phyloP scores from a whole-genome alignment of 345 rosid genomes.

The Trapa bicornis region DNA sequence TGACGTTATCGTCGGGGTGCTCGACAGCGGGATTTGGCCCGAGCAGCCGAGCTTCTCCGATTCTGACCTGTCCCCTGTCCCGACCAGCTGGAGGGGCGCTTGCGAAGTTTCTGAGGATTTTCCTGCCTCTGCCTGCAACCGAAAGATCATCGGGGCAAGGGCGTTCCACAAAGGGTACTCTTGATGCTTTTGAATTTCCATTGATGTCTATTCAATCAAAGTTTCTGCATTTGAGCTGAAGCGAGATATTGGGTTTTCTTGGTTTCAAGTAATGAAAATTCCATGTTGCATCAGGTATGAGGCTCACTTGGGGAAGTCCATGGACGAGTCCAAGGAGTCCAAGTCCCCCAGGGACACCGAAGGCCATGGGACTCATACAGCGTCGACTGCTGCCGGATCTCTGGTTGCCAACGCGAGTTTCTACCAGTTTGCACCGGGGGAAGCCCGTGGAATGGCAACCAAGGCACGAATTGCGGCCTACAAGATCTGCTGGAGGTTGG shows the following conservation, averaged over 20 bases:
- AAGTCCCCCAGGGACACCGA: constrained; percentile 71
- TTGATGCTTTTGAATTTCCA: neutral
- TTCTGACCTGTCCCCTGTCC: constrained; percentile 33
- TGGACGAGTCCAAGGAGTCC: constrained; percentile 35
- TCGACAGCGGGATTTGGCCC: constrained; percentile 87
- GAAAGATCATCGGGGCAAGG: constrained; percentile 77
- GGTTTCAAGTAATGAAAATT: neutral
- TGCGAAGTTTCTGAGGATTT: constrained; percentile 56
- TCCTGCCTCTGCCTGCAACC: constrained; percentile 50
- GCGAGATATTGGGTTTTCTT: neutral
- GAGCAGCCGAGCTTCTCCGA: constrained; percentile 60
- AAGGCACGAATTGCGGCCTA: constrained; percentile 78
- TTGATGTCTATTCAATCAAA: neutral
- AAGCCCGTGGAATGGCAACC: constrained; percentile 81
- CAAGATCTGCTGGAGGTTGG: constrained; percentile 70
- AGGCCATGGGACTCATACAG: constrained; percentile 85
- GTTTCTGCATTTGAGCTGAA: neutral
- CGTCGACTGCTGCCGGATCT: constrained; percentile 82
- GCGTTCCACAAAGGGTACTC: constrained; percentile 43
- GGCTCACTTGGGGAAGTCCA: constrained; percentile 19
- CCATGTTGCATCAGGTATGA: constrained; percentile 10
- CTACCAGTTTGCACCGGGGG: constrained; percentile 45
- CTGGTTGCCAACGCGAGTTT: constrained; percentile 53
- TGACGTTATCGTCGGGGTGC: constrained; percentile 64
- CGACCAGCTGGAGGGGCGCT: constrained; percentile 49